A percentile compares a stretch with the other conserved stretches of the same genome.
Evolutionary conservation across 1,284 basidiomycete genomes (phyloP).

Genomic region (Volvariella surrecta): DNA sequence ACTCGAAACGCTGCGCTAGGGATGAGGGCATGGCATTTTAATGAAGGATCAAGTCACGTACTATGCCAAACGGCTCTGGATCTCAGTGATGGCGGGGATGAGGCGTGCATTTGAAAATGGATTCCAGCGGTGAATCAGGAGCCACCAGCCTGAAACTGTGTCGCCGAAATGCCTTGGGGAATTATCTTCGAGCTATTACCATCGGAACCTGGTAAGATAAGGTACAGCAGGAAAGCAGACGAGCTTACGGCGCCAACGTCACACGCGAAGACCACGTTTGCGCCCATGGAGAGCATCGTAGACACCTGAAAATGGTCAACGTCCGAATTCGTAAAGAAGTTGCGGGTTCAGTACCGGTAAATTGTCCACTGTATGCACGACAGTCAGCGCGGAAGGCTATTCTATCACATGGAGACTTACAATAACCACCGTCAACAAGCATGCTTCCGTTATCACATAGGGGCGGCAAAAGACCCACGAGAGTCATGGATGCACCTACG

Average conservation of each 20-base stretch:
- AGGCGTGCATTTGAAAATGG: constrained; percentile 78
- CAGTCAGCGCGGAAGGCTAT: constrained; percentile 9
- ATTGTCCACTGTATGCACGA: constrained; percentile 66
- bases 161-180: constrained; percentile 93
- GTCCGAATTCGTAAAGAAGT: too few relatives aligned
- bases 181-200: constrained; percentile 77
- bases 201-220: constrained; percentile 1
- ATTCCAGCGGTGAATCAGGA: constrained; percentile 89
- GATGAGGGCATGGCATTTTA: constrained; percentile 1
- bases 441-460: constrained; percentile 92
- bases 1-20: constrained; percentile 72
- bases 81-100: constrained; percentile 92
- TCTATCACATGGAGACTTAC: constrained; percentile 32
- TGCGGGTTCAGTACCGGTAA: constrained; percentile 55
- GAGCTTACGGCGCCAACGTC: constrained; percentile 84
- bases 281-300: constrained; percentile 89
- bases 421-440: constrained; percentile 92
- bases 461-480: constrained; percentile 92
- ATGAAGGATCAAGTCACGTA: constrained; percentile 30
- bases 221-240: neutral
- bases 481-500: constrained; percentile 90
- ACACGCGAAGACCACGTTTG: constrained; percentile 87
- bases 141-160: constrained; percentile 95
- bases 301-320: constrained; percentile 47
- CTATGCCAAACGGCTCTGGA: constrained; percentile 95